Percentiles rank a stretch among this genome's conserved stretches.
Conservation (phyloP, 2,329 filamentous ascomycete genomes). For the Orbilia javanica region DNA sequence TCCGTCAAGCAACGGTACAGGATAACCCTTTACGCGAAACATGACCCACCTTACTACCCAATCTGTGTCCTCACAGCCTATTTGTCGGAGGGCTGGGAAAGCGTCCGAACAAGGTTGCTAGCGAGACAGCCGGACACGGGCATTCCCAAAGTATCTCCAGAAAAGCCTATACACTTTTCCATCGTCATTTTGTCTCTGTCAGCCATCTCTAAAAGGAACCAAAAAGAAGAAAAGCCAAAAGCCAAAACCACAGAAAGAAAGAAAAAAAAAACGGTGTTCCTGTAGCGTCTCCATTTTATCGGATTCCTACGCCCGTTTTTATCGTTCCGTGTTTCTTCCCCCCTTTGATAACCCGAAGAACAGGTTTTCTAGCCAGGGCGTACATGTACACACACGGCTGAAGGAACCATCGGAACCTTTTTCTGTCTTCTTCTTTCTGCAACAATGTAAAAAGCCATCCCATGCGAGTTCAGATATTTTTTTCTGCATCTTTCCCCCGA, state of each 20-base stretch:
- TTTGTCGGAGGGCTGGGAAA: slow-evolving; percentile 49
- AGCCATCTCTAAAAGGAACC: neutral
- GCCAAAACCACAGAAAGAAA: neutral
- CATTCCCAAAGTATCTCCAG: slow-evolving; percentile 11
- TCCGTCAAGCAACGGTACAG: slow-evolving; percentile 45
- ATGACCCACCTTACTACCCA: slow-evolving; percentile 25
- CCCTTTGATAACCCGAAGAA: neutral
- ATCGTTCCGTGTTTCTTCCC: neutral
- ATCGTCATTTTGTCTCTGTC: slow-evolving; percentile 19
- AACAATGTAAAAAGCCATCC: slow-evolving; percentile 22
- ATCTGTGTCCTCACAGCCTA: slow-evolving; percentile 34
- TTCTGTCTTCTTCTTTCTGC: neutral
- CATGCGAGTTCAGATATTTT: slow-evolving; percentile 3
- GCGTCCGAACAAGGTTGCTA: slow-evolving; percentile 33
- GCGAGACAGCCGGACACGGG: slow-evolving; percentile 36
- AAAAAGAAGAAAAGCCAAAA: neutral
- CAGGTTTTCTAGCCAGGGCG: neutral
- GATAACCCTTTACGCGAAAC: slow-evolving; percentile 42
- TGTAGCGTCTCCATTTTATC: neutral
- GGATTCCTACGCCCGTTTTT: neutral
- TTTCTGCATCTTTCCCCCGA: slow-evolving; percentile 8
- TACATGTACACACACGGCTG: neutral
- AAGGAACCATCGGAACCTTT: neutral
- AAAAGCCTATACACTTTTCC: slow-evolving; percentile 23
- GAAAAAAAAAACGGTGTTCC: neutral